Evolutionary conservation across 352 stramenopile species (phyloP), one percentile per base, ranked within the genome.

Genomic region (Globisporangium radiosum): DNA sequence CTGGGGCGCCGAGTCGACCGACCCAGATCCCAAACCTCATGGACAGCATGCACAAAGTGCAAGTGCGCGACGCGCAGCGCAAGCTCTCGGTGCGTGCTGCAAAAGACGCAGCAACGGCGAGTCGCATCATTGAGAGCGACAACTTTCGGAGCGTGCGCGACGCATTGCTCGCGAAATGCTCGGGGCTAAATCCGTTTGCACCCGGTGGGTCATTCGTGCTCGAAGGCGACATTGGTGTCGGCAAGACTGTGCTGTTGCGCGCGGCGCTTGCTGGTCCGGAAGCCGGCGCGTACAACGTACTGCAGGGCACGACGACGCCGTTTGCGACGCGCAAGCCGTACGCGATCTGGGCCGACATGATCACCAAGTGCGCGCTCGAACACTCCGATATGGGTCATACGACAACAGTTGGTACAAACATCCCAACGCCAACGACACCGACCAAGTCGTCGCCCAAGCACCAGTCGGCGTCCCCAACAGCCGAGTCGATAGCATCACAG

Each of bases 41-140:
- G 85, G 78, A 90, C 44, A 90, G 86, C 47, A 94, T 94, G 82
- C 79, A 94, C 55, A 77, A 77, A n/a, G 80, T 92, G 1, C 85
- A 94, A 69, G 75, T 94, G 5, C 77, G 81, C n/a, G 80, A 92
- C 48, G 83, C 83, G 7, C 79, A 91, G 65, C 73, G 81, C 5
- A 70, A 79, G 13, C 53, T 91, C 6, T 91, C 81, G 0, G 48
- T 78, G 44, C 76, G 75, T 39, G 71, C 77, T 39, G 78, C 85
- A 10, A 63, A 65, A 11, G 73, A 89, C n/a, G 53, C 75, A 2
- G 57, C 80, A 7, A 71, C 64, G 11, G 54, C 68, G 1, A 61
- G 71, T 48, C 65, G 71, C 14, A 82, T 90, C 36, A 82, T 92
- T 3, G 75, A 90, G 60, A 88, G 72, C 59, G 69, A 88, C 52